Conservation (phyloP, 495 filamentous ascomycete species). For the Aspergillus sclerotioniger region DNA sequence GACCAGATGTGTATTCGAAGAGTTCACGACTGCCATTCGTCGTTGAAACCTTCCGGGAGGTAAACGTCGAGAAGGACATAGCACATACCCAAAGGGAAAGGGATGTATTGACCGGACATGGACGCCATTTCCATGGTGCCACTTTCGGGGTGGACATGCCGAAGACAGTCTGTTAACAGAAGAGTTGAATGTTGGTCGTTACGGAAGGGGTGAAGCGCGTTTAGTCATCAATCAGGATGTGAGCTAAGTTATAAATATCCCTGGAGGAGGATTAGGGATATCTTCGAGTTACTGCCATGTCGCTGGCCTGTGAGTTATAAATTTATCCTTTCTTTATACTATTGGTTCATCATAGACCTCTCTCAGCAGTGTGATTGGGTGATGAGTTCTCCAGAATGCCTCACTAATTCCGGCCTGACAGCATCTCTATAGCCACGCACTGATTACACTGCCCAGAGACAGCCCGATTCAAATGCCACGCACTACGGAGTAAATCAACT, state of each 20-base stretch:
- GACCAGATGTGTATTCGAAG: conserved; percentile 13
- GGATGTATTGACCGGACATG: background rate
- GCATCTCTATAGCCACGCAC: too few relatives aligned
- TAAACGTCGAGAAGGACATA: conserved; percentile 4
- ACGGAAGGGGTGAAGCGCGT: background rate
- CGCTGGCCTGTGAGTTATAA: background rate
- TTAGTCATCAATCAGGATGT: too few relatives aligned
- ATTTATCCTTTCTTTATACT: background rate
- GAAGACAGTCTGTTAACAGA: conserved; percentile 1
- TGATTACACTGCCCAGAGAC: too few relatives aligned
- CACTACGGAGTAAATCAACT: too few relatives aligned
- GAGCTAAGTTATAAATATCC: too few relatives aligned
- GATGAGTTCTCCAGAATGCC: too few relatives aligned
- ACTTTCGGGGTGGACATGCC: conserved; percentile 5
- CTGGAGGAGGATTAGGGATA: background rate
- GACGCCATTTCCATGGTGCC: conserved; percentile 10
- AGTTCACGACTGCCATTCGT: conserved; percentile 11
- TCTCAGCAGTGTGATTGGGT: too few relatives aligned
- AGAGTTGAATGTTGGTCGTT: conserved; percentile 7
- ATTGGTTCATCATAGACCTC: too few relatives aligned
- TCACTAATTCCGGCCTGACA: too few relatives aligned
- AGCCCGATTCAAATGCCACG: too few relatives aligned
- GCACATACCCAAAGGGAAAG: conserved; percentile 1
- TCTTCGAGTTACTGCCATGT: background rate
- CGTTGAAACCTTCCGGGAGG: conserved; percentile 7